Evolutionary conservation across 345 rosid genomes (phyloP).

Genomic region (Sisymbrium irio): DNA sequence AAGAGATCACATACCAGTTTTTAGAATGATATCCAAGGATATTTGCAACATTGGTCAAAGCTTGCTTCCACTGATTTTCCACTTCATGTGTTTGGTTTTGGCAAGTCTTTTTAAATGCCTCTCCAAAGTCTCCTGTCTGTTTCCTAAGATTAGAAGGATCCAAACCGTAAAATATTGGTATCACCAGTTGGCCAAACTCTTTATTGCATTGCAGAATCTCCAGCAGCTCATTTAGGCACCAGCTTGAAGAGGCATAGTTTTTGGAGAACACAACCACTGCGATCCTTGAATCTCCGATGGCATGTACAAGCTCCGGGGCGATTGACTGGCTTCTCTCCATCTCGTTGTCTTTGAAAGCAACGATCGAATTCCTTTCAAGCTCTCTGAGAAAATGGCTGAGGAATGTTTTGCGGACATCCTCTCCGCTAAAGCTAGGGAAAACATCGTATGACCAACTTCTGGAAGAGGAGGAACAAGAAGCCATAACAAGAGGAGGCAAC

Average conservation of each 20-base stretch:
- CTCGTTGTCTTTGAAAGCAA: too few species aligned
- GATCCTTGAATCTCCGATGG: not conserved
- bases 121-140: not conserved
- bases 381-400: too few species aligned
- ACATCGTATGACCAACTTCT: not conserved
- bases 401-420: slow-evolving; percentile 2
- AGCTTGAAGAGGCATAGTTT: not conserved
- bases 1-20: not conserved
- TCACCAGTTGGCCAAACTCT: not conserved
- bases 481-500: not conserved
- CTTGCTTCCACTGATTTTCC: not conserved
- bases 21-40: not conserved
- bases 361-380: too few species aligned
- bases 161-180: not conserved
- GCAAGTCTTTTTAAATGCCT: not conserved
- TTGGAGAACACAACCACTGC: not conserved
- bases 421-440: not conserved
- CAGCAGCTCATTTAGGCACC: not conserved
- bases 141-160: not conserved
- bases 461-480: not conserved
- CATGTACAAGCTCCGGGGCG: not conserved
- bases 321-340: not conserved
- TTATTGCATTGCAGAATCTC: not conserved
- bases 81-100: not conserved
- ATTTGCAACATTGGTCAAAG: not conserved